These are phyloP conservation scores for Colletotrichum phormii DNA, from an alignment of 2,329 filamentous ascomycete genomes.

Conservation along the genomic window DNA sequence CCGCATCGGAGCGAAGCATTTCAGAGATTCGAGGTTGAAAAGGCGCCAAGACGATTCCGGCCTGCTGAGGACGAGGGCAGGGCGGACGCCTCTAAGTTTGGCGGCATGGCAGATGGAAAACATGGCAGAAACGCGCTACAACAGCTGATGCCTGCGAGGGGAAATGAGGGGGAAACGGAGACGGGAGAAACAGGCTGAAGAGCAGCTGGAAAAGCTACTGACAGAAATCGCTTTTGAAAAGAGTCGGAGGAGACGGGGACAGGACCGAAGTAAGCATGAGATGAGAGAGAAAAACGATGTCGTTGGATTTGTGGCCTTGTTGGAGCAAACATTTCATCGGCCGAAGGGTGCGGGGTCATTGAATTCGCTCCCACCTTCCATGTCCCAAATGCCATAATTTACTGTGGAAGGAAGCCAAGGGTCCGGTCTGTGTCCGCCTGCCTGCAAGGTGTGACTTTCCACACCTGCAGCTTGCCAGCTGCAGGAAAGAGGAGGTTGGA, in stretches of 20 bases:
- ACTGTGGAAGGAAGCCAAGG: not conserved
- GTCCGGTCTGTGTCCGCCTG: not conserved
- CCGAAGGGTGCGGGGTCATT: conserved; percentile 15
- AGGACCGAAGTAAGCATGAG: not conserved
- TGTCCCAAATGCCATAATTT: not conserved
- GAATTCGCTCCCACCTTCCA: conserved; percentile 2
- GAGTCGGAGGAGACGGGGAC: not conserved
- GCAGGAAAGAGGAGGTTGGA: not conserved
- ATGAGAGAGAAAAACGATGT: not conserved
- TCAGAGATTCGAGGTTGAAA: not conserved
- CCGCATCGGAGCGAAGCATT: conserved; percentile 9
- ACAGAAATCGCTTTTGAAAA: not conserved
- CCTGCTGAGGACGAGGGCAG: not conserved
- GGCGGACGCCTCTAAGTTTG: not conserved
- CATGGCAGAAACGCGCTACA: conserved; percentile 23
- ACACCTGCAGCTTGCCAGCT: not conserved
- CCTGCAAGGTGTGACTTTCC: not conserved
- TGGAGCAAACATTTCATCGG: conserved; percentile 15
- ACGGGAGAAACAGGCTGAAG: not conserved
- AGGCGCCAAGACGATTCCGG: not conserved
- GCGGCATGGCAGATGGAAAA: not conserved
- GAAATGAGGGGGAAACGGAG: not conserved
- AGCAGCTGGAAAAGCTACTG: not conserved
- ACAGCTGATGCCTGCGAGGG: conserved; percentile 1
- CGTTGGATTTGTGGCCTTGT: not conserved